Percentiles rank a stretch among this genome's conserved stretches.
Evolutionary conservation across 2,329 filamentous ascomycete genomes (phyloP).

Genomic region (Monilinia vaccinii-corymbosi): DNA sequence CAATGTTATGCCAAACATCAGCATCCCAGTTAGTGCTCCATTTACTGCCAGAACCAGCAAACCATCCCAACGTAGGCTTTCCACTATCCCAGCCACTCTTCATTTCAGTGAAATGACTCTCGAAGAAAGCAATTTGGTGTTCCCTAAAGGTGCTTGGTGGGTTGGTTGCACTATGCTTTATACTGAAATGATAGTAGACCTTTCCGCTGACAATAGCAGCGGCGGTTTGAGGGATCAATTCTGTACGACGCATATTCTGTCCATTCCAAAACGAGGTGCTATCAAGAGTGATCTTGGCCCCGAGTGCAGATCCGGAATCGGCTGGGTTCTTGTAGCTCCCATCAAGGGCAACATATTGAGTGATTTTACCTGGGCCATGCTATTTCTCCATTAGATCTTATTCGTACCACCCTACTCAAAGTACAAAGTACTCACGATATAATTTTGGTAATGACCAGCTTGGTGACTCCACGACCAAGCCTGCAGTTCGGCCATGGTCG

Average conservation of each 20-base stretch:
- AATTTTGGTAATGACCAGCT: slow-evolving; percentile 65
- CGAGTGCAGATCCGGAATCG: slow-evolving; percentile 52
- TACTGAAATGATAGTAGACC: slow-evolving; percentile 64
- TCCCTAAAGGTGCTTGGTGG: slow-evolving; percentile 53
- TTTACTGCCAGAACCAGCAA: slow-evolving; percentile 48
- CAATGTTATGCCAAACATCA: slow-evolving; percentile 53
- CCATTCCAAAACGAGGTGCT: slow-evolving; percentile 61
- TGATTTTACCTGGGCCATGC: slow-evolving; percentile 44
- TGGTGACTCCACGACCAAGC: slow-evolving; percentile 61
- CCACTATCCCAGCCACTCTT: slow-evolving; percentile 56
- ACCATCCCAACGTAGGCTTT: slow-evolving; percentile 54
- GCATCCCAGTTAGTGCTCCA: slow-evolving; percentile 55
- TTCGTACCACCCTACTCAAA: not conserved
- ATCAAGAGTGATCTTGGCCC: slow-evolving; percentile 58
- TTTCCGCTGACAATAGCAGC: slow-evolving; percentile 57
- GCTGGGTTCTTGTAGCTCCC: slow-evolving; percentile 41
- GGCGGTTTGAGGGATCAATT: slow-evolving; percentile 62
- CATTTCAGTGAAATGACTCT: slow-evolving; percentile 66
- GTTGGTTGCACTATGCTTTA: slow-evolving; percentile 50
- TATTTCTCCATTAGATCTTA: slow-evolving; percentile 11
- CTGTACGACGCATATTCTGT: slow-evolving; percentile 62
- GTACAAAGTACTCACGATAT: slow-evolving; percentile 39
- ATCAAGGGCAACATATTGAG: slow-evolving; percentile 37
- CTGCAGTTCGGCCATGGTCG: slow-evolving; percentile 44
- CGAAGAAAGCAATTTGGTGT: slow-evolving; percentile 57